A percentile compares a stretch with the other conserved stretches of the same genome.
phyloP scores from a whole-genome alignment of 768 basidiomycete species.

The Mycena capillaripes region DNA sequence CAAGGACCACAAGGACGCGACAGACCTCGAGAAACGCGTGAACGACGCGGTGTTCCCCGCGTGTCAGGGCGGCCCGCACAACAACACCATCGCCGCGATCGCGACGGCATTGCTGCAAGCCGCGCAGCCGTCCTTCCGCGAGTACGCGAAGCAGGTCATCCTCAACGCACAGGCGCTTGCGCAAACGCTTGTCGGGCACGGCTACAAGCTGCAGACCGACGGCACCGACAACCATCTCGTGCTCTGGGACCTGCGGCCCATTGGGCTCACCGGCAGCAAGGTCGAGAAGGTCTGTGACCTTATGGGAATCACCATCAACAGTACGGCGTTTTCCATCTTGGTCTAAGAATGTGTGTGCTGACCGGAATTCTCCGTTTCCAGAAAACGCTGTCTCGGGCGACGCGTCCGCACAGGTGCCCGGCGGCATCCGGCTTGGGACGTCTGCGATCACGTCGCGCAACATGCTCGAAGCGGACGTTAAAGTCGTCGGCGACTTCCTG shows the following conservation, averaged over 20 bases:
- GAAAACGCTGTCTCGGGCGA: slow-evolving; percentile 99
- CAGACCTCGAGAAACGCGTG: slow-evolving; percentile 95
- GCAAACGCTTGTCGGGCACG: slow-evolving; percentile 75
- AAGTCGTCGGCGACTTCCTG: slow-evolving; percentile 89
- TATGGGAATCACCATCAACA: slow-evolving; percentile 96
- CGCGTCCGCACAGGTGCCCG: slow-evolving; percentile 94
- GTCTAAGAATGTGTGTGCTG: slow-evolving; percentile 6
- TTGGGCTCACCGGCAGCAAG: slow-evolving; percentile 97
- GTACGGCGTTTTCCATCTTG: slow-evolving; percentile 57
- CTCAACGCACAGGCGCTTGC: slow-evolving; percentile 88
- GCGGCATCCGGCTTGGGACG: slow-evolving; percentile 97
- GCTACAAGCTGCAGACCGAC: slow-evolving; percentile 96
- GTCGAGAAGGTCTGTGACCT: slow-evolving; percentile 99
- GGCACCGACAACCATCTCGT: slow-evolving; percentile 99
- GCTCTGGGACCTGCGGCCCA: slow-evolving; percentile 96
- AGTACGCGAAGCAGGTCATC: slow-evolving; percentile 96
- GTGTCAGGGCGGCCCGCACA: slow-evolving; percentile 99
- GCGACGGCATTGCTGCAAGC: slow-evolving; percentile 95
- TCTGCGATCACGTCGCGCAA: slow-evolving; percentile 95
- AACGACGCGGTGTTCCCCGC: slow-evolving; percentile 99
- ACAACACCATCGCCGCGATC: slow-evolving; percentile 97
- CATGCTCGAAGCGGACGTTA: slow-evolving; percentile 91
- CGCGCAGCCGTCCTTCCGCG: slow-evolving; percentile 88
- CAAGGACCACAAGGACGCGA: slow-evolving; percentile 84
- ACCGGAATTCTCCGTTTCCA: slow-evolving; percentile 42